Evolutionary conservation across 176 grass and related monocot species (phyloP).

Genomic region (Triticum monococcum): DNA sequence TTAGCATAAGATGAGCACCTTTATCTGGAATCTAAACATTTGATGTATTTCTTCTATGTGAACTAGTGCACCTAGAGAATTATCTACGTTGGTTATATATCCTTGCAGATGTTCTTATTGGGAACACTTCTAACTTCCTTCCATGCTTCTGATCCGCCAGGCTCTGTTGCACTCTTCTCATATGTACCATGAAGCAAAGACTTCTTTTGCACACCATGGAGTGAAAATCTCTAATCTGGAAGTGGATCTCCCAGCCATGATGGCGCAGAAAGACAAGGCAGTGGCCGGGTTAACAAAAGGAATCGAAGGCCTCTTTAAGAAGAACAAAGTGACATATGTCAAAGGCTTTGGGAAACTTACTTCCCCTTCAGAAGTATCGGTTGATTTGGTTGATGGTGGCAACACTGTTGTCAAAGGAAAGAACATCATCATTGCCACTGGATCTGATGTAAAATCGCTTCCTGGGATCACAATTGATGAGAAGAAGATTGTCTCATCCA

Average conservation of each 20-base stretch:
- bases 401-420: conserved; percentile 84
- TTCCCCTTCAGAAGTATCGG: conserved; percentile 85
- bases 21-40: neutral
- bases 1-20: neutral
- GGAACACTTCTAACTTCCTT: conserved; percentile 6
- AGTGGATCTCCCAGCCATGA: conserved; percentile 89
- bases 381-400: conserved; percentile 81
- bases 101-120: neutral
- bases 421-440: conserved; percentile 92
- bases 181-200: conserved; percentile 96
- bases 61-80: neutral
- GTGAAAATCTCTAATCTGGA: conserved; percentile 86
- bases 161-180: conserved; percentile 96
- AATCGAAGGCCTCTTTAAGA: conserved; percentile 96
- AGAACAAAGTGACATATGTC: conserved; percentile 97
- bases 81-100: conserved; percentile 3
- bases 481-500: conserved; percentile 98
- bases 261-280: conserved; percentile 97
- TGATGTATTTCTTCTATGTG: neutral
- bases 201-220: conserved; percentile 78
- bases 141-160: conserved; percentile 29
- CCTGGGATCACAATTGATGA: conserved; percentile 95
- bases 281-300: conserved; percentile 84
- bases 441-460: conserved; percentile 92
- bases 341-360: conserved; percentile 85